These are phyloP conservation scores for Inga laurina DNA, from an alignment of 306 rosid species.

Conservation along the genomic window DNA sequence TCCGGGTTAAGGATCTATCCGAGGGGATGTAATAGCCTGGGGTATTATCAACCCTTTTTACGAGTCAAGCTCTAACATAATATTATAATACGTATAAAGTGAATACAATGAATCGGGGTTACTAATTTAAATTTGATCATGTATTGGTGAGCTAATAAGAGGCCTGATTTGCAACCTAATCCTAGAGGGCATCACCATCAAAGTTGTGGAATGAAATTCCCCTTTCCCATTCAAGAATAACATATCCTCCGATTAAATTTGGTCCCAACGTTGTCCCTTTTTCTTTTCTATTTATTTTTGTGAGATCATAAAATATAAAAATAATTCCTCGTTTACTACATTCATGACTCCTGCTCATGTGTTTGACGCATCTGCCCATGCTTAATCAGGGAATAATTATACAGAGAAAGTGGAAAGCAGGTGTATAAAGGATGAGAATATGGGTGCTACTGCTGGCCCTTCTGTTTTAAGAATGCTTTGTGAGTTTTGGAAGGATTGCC, in stretches of 20 bases:
- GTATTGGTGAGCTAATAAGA: neutral
- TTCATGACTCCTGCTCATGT: neutral
- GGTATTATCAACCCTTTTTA: too few species aligned
- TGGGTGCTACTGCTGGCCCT: too few species aligned
- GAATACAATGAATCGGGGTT: neutral
- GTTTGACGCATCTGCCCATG: neutral
- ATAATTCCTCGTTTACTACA: neutral
- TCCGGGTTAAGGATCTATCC: neutral
- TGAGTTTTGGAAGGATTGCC: neutral
- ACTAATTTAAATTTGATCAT: neutral
- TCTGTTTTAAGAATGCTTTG: neutral
- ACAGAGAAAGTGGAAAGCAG: neutral
- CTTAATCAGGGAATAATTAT: neutral
- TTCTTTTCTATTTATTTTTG: neutral
- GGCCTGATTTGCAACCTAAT: neutral
- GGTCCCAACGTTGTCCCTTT: neutral
- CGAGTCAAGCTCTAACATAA: neutral
- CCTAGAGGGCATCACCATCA: neutral
- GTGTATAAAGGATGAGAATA: neutral
- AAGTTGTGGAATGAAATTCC: neutral
- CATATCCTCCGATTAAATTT: neutral
- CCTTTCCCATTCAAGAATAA: neutral
- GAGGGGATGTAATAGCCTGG: too few species aligned
- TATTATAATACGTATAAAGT: neutral
- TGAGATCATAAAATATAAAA: neutral